Evolutionary conservation across 2,329 filamentous ascomycete genomes (phyloP), one percentile per base, ranked within the genome.

Genomic region (Juglanconis oblonga): DNA sequence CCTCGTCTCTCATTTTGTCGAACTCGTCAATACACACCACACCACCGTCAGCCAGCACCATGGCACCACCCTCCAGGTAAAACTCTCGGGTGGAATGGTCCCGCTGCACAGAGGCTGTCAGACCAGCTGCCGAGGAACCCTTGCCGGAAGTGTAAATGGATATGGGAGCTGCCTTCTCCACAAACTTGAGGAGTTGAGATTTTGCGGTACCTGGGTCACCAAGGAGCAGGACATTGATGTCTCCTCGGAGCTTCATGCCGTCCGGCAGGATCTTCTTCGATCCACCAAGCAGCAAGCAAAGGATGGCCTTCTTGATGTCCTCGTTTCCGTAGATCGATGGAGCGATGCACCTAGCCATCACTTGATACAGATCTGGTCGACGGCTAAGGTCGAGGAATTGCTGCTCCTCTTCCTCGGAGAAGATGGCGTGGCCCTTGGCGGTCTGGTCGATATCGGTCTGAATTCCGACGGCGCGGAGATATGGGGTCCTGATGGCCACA

Each of bases 11-110:
- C 95, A 99, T 99, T 81, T 99, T 99, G 79, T 99, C 95, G 71
- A 99, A 99, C 76, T 99, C 95, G 71, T 99, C 95, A 68, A 99
- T 99, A 75, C 95, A 98, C 9, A 98, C 95, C 1, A 98, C 94
- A 68, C 95, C 95, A 2, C 93, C 93, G 67, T 99, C 95, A 4
- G 95, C 95, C 17, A 99, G 85, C 3, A 99, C 95, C 95, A 99
- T 98, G 36, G 95, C 95, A 76, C 95, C 95, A 51, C 95, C 95
- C 79, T 99, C 95, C 0, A 99, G 86, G 70, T 98, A 99, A 74
- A 99, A 99, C 73, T 99, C 95, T 55, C 95, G 86, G 0, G 94
- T 97, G 13, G 88, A 90, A 13, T 91, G 88, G 70, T 99, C 95
- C 61, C 95, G 87, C 69, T 99, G 95, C 1, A 99, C 95, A 0